These are phyloP conservation scores for Nakazawaea wyomingensis DNA, from an alignment of 805 yeast species.

Conservation along the genomic window DNA sequence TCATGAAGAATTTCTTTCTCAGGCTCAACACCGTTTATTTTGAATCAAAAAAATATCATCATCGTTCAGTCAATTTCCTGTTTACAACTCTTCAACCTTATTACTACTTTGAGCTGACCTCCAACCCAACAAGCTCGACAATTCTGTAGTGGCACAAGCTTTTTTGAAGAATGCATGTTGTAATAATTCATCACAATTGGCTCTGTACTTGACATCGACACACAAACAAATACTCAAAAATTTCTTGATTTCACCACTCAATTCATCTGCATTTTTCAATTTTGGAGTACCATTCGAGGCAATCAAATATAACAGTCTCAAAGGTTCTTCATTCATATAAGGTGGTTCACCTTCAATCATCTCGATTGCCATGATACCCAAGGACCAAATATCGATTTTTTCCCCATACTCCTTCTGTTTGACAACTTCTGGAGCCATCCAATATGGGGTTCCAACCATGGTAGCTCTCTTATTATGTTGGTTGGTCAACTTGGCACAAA, in stretches of 20 bases:
- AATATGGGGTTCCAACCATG: slow-evolving; percentile 98
- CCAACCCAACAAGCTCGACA: slow-evolving; percentile 56
- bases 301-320: slow-evolving; percentile 87
- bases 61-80: no score
- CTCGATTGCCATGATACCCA: slow-evolving; percentile 97
- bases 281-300: slow-evolving; percentile 97
- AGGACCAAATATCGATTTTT: slow-evolving; percentile 95
- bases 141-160: slow-evolving; percentile 55
- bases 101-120: slow-evolving; percentile 13
- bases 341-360: slow-evolving; percentile 99
- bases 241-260: slow-evolving; percentile 74
- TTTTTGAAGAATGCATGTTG: slow-evolving; percentile 66
- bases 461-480: slow-evolving; percentile 86
- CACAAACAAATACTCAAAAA: slow-evolving; percentile 88
- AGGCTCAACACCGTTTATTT: no score
- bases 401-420: slow-evolving; percentile 93
- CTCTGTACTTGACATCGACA: slow-evolving; percentile 90
- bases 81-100: not conserved
- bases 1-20: no score
- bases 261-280: slow-evolving; percentile 71
- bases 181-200: slow-evolving; percentile 81
- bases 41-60: no score
- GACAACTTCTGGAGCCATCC: slow-evolving; percentile 99
- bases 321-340: slow-evolving; percentile 90
- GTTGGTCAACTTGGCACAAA: slow-evolving; percentile 90